phyloP scores from a whole-genome alignment of 2,329 filamentous ascomycete species.

The Diaporthe sp. region DNA sequence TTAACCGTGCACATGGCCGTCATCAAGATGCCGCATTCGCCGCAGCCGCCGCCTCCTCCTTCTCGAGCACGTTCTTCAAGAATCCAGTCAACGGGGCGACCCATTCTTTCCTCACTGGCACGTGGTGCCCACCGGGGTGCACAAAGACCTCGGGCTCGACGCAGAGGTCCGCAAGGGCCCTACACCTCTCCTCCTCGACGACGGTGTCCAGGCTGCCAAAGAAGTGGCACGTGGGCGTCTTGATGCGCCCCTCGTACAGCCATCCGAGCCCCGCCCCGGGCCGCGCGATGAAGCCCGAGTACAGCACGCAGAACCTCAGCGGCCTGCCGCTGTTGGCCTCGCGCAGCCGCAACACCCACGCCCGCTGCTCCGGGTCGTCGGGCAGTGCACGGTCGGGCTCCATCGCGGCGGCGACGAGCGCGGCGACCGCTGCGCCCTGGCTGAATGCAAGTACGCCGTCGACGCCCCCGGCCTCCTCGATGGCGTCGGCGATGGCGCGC shows the following conservation, averaged over 20 bases:
- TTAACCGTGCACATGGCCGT: no score
- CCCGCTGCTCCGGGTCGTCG: conserved; percentile 25
- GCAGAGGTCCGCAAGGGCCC: conserved; percentile 66
- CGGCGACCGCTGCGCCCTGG: conserved; percentile 82
- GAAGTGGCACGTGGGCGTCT: conserved; percentile 75
- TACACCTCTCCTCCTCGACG: conserved; percentile 67
- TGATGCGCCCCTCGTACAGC: conserved; percentile 75
- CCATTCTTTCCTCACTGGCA: conserved; percentile 87
- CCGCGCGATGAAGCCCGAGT: conserved; percentile 81
- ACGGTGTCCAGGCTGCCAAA: conserved; percentile 74
- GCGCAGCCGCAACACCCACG: conserved; percentile 66
- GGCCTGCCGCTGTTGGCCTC: conserved; percentile 61
- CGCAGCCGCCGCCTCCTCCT: conserved; percentile 3
- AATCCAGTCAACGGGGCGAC: conserved; percentile 83
- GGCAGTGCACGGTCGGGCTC: conserved; percentile 61
- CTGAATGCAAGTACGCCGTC: conserved; percentile 87
- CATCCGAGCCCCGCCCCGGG: conserved; percentile 66
- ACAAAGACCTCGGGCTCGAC: conserved; percentile 64
- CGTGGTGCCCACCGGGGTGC: conserved; percentile 92
- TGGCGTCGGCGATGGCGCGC: conserved; percentile 52
- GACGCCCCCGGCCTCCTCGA: conserved; percentile 76
- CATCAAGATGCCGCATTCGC: neutral
- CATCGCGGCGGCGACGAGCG: conserved; percentile 79
- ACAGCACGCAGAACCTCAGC: conserved; percentile 80
- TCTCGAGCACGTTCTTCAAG: conserved; percentile 59